These are phyloP conservation scores for Chernovozyma sophiae-reginae DNA, from an alignment of 1,139 yeast genomes.

Conservation along the genomic window DNA sequence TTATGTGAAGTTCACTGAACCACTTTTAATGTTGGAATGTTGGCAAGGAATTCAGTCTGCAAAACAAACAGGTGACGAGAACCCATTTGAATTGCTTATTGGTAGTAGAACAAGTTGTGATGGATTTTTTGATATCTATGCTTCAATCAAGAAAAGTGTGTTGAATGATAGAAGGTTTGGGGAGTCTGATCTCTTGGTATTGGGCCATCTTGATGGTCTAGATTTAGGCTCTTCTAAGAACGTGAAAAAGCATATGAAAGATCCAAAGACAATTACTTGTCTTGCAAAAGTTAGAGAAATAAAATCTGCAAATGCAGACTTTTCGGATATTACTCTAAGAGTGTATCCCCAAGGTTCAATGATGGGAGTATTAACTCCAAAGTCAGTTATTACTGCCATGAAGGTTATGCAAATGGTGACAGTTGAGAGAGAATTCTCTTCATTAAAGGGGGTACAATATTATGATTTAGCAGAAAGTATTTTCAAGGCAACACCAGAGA, in stretches of 20 bases:
- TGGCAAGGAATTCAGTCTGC: conserved; percentile 89
- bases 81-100: conserved; percentile 63
- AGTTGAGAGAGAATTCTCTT: conserved; percentile 86
- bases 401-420: conserved; percentile 84
- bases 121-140: conserved; percentile 83
- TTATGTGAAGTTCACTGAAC: conserved; percentile 68
- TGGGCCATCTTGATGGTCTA: conserved; percentile 45
- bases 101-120: conserved; percentile 84
- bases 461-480: conserved; percentile 70
- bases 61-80: conserved; percentile 57
- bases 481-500: conserved; percentile 58
- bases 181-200: conserved; percentile 75
- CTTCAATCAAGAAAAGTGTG: conserved; percentile 57
- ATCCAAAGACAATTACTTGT: conserved; percentile 42
- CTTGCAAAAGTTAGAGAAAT: conserved; percentile 76
- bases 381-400: conserved; percentile 61
- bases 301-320: conserved; percentile 60
- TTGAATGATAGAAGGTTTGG: conserved; percentile 52
- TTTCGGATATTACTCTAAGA: conserved; percentile 70
- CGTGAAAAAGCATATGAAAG: conserved; percentile 22
- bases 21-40: conserved; percentile 80
- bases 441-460: conserved; percentile 75
- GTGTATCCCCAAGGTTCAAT: conserved; percentile 51
- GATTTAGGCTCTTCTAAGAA: conserved; percentile 14
- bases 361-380: conserved; percentile 57